Evolutionary conservation across 306 rosid genomes (phyloP).

Genomic region (Pyrus pyrifolia): DNA sequence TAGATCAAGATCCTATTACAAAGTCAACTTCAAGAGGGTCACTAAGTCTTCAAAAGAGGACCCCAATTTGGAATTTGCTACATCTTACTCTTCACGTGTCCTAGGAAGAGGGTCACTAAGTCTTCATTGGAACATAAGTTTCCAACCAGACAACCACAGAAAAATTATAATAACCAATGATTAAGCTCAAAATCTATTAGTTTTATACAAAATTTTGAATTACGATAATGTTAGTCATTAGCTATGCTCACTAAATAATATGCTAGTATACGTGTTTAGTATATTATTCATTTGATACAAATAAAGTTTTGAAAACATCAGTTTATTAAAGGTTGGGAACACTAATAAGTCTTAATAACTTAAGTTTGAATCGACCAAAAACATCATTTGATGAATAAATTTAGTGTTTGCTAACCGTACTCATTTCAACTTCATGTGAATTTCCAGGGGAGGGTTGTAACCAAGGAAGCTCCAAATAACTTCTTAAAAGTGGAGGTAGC

Average conservation of each 20-base stretch:
- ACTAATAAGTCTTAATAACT: not conserved
- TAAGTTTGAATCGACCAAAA: not conserved
- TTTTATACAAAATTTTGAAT: not conserved
- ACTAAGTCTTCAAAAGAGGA: not conserved
- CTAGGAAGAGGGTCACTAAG: not conserved
- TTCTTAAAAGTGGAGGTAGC: not conserved
- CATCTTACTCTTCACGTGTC: not conserved
- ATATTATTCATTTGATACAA: not conserved
- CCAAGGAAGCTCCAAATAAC: not conserved
- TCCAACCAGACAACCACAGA: not conserved
- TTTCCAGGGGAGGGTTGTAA: not conserved
- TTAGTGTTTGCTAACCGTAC: not conserved
- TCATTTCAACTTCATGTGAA: not conserved
- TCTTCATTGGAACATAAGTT: constrained; percentile 1
- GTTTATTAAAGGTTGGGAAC: not conserved
- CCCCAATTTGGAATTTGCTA: constrained; percentile 1
- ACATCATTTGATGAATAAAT: not conserved
- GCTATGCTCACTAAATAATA: not conserved
- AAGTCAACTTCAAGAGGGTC: constrained; percentile 9
- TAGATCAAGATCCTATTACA: constrained; percentile 11
- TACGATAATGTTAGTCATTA: not conserved
- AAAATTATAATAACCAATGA: not conserved
- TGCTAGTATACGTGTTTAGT: not conserved
- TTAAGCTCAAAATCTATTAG: not conserved
- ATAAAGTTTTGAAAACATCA: not conserved